Base-by-base conservation (phyloP, 352 stramenopile genomes). In the Elongisporangium prolatum region DNA sequence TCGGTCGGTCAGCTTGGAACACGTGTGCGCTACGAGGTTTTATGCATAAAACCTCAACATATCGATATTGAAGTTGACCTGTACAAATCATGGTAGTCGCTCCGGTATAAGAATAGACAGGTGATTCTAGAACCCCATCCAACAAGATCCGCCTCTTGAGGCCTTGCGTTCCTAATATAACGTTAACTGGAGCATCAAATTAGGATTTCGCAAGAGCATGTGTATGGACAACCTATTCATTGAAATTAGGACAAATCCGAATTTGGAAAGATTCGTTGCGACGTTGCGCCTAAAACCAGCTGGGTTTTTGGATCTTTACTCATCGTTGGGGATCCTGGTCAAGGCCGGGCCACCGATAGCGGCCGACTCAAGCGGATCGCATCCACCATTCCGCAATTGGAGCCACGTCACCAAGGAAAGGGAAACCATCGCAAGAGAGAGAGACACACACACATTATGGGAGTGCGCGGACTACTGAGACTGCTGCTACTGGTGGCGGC, bases 401-500 rank as follows among this genome's bases (percentile, higher is more conserved):
- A 51, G 28, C 28, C 34, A 44, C 34, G 34, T 44, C 34, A 44
- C 34, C 34, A 44, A 44, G 3, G 34, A 44, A 38, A 44, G 34
- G 34, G 11, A 44, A 44, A 44, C 28, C 28, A 38, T 38, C 28
- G 13, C 14, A 13, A 44, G 34, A 16, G 11, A 44, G 11, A 44
- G 34, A 13, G 10, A 44, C 11, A 17, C 34, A 14, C n/a, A n/a
- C n/a, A n/a, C n/a, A n/a, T n/a, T n/a, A 44, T 44, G 34, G 34
- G 34, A 44, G 34, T 44, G 34, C 34, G 34, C 10, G 34, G 34
- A 59, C 50, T 69, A 55, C 52, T 76, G 50, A 51, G 79, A 56
- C 64, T 82, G 51, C 63, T 86, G 44, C 37, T 86, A 22, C 59
- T 75, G 48, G 56, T 56, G 21, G 59, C 77, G 17, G 67, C 68